Base-by-base conservation (phyloP, 2,329 filamentous ascomycete genomes). In the Aspergillus melleus region DNA sequence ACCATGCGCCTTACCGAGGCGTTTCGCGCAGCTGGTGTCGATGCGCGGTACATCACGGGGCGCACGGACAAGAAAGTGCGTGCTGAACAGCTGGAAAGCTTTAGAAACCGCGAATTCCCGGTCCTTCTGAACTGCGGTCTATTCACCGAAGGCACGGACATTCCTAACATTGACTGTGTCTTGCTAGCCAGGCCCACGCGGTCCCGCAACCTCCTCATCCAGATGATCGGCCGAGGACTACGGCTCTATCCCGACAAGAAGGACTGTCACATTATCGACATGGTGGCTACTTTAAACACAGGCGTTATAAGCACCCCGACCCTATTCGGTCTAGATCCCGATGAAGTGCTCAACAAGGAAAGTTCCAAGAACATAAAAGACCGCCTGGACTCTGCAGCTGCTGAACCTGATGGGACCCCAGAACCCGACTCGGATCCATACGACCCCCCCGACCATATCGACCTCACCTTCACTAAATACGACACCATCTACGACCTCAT, bases 201-300 rank as follows among this genome's bases (percentile, higher is more conserved):
- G 66, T 98, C 95, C 16, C 87, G 90, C n/a, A 98, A 97, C 68
- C 80, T 99, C 2, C 85, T 99, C 1, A 87, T 98, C 0, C 95
- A 99, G 76, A 99, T 99, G 95, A 96, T 99, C 62, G 95, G 95
- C 0, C 86, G 95, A 68, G 95, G 95, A 4, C 90, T 99, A 86
- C 87, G 95, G 47, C 79, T 97, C 44, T 84, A 91, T 72, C 81
- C 88, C 0, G 90, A 85, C 12, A 99, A 99, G 76, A 79, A 88
- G 44, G 86, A 98, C 70, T 99, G 95, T 67, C 95, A 98, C 73
- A 83, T 99, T 61, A 96, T 99, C 69, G 95, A 99, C 75, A 92
- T 99, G 87, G 95, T 98, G 0, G 90, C 93, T 0, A 92, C 88
- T 42, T 80, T 98, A 22, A 87, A 88, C 54, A 90, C 88, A 0